A percentile compares a stretch with the other conserved stretches of the same genome.
Conservation (phyloP, 2,329 filamentous ascomycete genomes). For the Orbilia blumenaviensis region DNA sequence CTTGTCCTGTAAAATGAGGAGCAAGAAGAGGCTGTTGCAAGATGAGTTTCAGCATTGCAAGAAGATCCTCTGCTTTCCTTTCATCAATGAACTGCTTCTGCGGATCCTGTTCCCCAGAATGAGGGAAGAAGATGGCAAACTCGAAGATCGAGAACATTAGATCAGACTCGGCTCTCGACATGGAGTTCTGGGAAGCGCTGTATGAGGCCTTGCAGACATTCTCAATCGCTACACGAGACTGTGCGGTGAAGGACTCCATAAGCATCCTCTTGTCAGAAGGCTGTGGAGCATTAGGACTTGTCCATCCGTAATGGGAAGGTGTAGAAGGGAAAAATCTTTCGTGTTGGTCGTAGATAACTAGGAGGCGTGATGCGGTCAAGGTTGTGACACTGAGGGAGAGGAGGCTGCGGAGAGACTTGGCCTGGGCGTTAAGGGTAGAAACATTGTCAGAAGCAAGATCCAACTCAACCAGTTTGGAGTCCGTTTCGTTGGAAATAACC, state of each 20-base stretch:
- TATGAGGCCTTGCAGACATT: slow-evolving; percentile 53
- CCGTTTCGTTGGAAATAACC: slow-evolving; percentile 45
- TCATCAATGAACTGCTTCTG: slow-evolving; percentile 50
- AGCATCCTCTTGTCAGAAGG: slow-evolving; percentile 51
- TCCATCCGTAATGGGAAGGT: slow-evolving; percentile 51
- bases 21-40: slow-evolving; percentile 45
- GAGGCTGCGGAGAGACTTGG: slow-evolving; percentile 45
- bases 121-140: slow-evolving; percentile 53
- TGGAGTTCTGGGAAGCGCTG: slow-evolving; percentile 49
- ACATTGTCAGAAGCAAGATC: slow-evolving; percentile 52
- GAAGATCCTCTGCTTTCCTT: slow-evolving; percentile 41
- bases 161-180: slow-evolving; percentile 52
- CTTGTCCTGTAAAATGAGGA: slow-evolving; percentile 48
- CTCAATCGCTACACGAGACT: slow-evolving; percentile 45
- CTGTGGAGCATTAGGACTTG: slow-evolving; percentile 43
- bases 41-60: slow-evolving; percentile 44
- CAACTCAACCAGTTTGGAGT: slow-evolving; percentile 48
- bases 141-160: slow-evolving; percentile 53
- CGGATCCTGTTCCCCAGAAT: slow-evolving; percentile 45
- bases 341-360: slow-evolving; percentile 51
- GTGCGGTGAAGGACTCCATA: slow-evolving; percentile 51
- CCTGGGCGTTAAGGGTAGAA: slow-evolving; percentile 48
- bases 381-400: slow-evolving; percentile 49
- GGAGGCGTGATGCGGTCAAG: slow-evolving; percentile 43
- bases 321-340: slow-evolving; percentile 49